These are phyloP conservation scores for Xylaria sp. DNA, from an alignment of 2,329 filamentous ascomycete species.

Conservation along the genomic window DNA sequence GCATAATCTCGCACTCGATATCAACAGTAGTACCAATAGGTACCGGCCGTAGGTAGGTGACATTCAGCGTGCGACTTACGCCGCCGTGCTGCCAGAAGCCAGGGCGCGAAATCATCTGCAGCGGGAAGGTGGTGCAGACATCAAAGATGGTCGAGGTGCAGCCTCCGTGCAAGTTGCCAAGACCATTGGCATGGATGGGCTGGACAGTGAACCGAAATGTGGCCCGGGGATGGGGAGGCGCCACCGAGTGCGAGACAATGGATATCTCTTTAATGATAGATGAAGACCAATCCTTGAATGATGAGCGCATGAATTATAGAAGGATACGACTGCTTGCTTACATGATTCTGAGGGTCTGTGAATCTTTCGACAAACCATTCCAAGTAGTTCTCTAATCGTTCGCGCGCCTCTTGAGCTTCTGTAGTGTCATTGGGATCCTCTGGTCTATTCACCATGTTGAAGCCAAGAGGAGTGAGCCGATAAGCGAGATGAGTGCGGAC, in stretches of 20 bases:
- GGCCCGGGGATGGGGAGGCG: conserved; percentile 52
- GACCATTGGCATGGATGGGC: conserved; percentile 62
- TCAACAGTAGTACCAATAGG: conserved; percentile 58
- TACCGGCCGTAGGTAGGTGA: conserved; percentile 74
- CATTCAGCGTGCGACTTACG: conserved; percentile 72
- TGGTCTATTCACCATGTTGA: conserved; percentile 15
- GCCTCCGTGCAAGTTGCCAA: conserved; percentile 68
- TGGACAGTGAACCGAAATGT: conserved; percentile 62
- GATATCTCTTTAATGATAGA: conserved; percentile 55
- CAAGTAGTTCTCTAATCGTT: conserved; percentile 32
- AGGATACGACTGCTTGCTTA: conserved; percentile 26
- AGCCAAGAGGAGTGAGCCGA: background rate
- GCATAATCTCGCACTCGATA: conserved; percentile 59
- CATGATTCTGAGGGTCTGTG: conserved; percentile 31
- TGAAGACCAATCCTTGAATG: conserved; percentile 57
- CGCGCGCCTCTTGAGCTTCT: conserved; percentile 10
- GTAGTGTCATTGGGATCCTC: background rate
- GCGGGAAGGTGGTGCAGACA: conserved; percentile 67
- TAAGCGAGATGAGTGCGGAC: background rate
- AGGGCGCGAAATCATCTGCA: conserved; percentile 65
- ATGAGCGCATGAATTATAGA: conserved; percentile 3
- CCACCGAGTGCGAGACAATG: conserved; percentile 52
- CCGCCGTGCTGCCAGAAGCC: conserved; percentile 72
- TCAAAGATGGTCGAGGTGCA: conserved; percentile 75
- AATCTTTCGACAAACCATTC: conserved; percentile 18